Evolutionary conservation across 768 basidiomycete genomes (phyloP), one percentile per base, ranked within the genome.

Genomic region (Amanita molliuscula): DNA sequence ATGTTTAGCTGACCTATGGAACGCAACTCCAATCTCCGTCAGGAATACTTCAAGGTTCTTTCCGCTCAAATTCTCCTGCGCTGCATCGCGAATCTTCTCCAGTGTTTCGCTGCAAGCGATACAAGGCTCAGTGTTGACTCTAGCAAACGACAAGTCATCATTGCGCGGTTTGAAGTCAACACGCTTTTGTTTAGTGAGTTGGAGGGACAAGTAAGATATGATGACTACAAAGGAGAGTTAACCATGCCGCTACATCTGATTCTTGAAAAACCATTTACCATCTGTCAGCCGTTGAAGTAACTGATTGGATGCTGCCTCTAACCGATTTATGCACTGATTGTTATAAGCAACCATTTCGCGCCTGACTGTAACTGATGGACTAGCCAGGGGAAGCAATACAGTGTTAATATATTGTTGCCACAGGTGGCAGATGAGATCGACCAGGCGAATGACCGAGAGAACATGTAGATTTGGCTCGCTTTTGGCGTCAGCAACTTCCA

Each of bases 351-450:
- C 78, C 89, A 97, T 94, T 64, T 98, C 95, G 18, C 94, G 78
- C 44, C 95, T 79, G 33, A 83, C 77, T 3, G 92, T 91, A 5
- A 94, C 88, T 0, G 88, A 88, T 9, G 83, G 82, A 51, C 79
- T 82, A 0, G 90, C 85, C 13, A 99, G 72, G 0, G 96, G 94
- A 11, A 96, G 72, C 5, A 99, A 66, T 0, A 93, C 96, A 16
- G 89, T 87, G 44, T 86, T 87, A 58, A 91, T 79, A 65, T 98
- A 99, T 62, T 88, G 88, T 60, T 98, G 96, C 95, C 94, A 98
- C 9, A 99, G 77, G 61, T 97, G 90, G 60, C 88, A 91, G 50
- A 95, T 84, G 40, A 95, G 77, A 66, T 95, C 93, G 29, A 87
- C 79, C 3, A 76, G 70, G 50, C 74, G 76, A 57, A 98, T 68